phyloP scores from a whole-genome alignment of 768 basidiomycete species.

The Amanita pseudoporphyria region DNA sequence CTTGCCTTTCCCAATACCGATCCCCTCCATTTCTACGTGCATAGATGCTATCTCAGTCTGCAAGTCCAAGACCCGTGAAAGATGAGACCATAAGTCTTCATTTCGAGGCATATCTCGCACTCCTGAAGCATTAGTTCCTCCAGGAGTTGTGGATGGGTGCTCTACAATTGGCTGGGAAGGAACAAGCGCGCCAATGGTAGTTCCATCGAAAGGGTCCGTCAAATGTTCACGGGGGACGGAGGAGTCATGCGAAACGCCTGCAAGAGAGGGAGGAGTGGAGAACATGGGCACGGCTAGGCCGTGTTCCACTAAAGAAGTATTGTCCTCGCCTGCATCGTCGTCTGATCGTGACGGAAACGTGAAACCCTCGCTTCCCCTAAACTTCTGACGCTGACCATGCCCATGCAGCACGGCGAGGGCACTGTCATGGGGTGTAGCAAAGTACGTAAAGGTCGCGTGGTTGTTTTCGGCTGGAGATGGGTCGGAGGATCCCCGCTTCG shows the following conservation, averaged over 20 bases:
- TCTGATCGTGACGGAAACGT: background rate
- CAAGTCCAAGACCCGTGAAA: conserved; percentile 59
- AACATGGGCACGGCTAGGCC: background rate
- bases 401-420: conserved; percentile 45
- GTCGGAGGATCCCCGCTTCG: too few species aligned
- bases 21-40: conserved; percentile 69
- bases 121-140: conserved; percentile 12
- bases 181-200: conserved; percentile 27
- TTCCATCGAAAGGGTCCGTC: conserved; percentile 42
- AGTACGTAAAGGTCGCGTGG: conserved; percentile 8
- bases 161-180: conserved; percentile 12
- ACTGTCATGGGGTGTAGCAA: conserved; percentile 54
- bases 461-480: background rate
- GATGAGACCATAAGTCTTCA: conserved; percentile 56
- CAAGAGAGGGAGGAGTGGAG: background rate
- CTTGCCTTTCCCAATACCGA: conserved; percentile 29
- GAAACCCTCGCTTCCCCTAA: background rate
- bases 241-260: conserved; percentile 6
- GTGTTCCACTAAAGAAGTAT: background rate
- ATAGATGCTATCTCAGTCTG: conserved; percentile 64
- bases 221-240: conserved; percentile 11
- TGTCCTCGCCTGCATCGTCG: background rate
- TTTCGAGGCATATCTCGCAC: conserved; percentile 13
- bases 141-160: conserved; percentile 4
- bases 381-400: conserved; percentile 11